Conservation (phyloP, 768 basidiomycete genomes). For the Tylopilus subfusipes region DNA sequence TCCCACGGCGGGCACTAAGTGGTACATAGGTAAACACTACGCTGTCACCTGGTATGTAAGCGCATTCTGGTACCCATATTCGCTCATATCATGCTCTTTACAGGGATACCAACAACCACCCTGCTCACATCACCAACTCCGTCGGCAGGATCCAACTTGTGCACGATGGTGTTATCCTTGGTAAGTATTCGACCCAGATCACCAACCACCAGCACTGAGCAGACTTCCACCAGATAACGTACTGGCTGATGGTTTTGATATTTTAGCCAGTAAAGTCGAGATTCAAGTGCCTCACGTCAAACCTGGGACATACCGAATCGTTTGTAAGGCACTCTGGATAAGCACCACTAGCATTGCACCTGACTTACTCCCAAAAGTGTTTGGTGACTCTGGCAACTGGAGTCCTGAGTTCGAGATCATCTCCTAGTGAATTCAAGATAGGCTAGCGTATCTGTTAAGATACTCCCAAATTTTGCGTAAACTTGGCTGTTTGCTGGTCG, state of each 20-base stretch:
- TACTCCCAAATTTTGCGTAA: no score
- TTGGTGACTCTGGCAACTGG: slow-evolving; percentile 33
- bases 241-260: slow-evolving; percentile 28
- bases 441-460: no score
- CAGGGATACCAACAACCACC: slow-evolving; percentile 32
- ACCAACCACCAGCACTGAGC: slow-evolving; percentile 2
- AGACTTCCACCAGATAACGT: slow-evolving; percentile 18
- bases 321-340: slow-evolving; percentile 23
- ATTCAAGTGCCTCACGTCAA: slow-evolving; percentile 30
- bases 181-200: slow-evolving; percentile 18
- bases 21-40: neutral
- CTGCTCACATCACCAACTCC: slow-evolving; percentile 33
- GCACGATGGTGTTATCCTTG: slow-evolving; percentile 16
- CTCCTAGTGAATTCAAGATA: no score
- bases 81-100: neutral
- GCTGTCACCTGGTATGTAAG: neutral
- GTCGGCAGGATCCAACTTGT: slow-evolving; percentile 29
- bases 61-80: neutral
- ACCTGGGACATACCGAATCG: slow-evolving; percentile 32
- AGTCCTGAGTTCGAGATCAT: slow-evolving; percentile 3
- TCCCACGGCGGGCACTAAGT: neutral
- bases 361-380: slow-evolving; percentile 23
- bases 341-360: neutral
- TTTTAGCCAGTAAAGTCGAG: slow-evolving; percentile 24
- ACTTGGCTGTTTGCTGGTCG: no score